Evolutionary conservation across 2,329 filamentous ascomycete species (phyloP).

Genomic region (Pseudogymnoascus sp.): DNA sequence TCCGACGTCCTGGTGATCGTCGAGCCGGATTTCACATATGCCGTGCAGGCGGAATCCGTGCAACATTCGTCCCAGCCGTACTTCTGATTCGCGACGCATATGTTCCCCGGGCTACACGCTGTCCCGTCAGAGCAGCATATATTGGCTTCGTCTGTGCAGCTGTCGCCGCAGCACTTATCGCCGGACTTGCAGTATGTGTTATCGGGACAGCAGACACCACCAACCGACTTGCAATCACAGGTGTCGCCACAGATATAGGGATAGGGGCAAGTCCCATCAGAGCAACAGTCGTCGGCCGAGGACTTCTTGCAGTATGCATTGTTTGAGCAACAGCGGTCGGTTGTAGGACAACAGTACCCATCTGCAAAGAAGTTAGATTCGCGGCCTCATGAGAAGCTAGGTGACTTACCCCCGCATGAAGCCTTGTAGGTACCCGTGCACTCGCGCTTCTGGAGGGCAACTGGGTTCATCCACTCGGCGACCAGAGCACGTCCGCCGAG

Average conservation of each 20-base stretch:
- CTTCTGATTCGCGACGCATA: background rate
- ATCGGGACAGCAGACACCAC: background rate
- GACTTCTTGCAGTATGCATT: background rate
- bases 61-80: background rate
- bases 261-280: background rate
- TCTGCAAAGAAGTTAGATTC: background rate
- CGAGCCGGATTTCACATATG: background rate
- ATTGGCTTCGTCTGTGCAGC: background rate
- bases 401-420: background rate
- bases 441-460: background rate
- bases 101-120: background rate
- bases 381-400: background rate
- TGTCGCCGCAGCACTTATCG: background rate
- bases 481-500: background rate
- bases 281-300: background rate
- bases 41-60: background rate
- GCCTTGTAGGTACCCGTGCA: background rate
- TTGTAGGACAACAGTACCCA: background rate
- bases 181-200: background rate
- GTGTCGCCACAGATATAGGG: background rate
- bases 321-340: background rate
- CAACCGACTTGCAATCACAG: background rate
- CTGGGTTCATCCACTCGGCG: constrained; percentile 1
- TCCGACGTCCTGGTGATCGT: background rate
- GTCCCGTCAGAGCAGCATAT: background rate